phyloP scores from a whole-genome alignment of 2,329 filamentous ascomycete species.

The Purpureocillium takamizusanense region DNA sequence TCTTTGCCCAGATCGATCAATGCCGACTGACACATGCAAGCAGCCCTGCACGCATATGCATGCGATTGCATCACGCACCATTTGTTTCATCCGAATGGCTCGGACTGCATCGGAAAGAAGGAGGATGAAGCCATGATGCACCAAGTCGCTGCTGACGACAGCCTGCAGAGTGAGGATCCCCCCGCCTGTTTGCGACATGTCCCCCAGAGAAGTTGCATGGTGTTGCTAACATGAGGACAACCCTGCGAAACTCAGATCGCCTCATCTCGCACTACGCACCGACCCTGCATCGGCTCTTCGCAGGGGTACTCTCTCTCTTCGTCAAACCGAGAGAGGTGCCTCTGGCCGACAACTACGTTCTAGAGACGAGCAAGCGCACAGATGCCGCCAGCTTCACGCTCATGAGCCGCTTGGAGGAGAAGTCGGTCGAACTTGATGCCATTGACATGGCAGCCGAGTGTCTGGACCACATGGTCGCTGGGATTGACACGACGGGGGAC shows the following conservation, averaged over 20 bases:
- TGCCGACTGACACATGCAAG: constrained; percentile 9
- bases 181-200: not conserved
- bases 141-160: constrained; percentile 59
- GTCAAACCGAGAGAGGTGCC: constrained; percentile 48
- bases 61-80: constrained; percentile 62
- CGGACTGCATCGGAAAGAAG: constrained; percentile 44
- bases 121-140: constrained; percentile 59
- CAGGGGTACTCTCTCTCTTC: constrained; percentile 35
- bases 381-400: constrained; percentile 46
- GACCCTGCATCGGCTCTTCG: constrained; percentile 35
- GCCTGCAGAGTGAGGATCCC: constrained; percentile 46
- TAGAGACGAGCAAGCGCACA: constrained; percentile 36
- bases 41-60: constrained; percentile 54
- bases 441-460: constrained; percentile 57
- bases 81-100: constrained; percentile 58
- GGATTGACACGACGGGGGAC: constrained; percentile 64
- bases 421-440: constrained; percentile 35
- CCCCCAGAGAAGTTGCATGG: not conserved
- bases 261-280: constrained; percentile 51
- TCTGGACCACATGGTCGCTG: constrained; percentile 62
- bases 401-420: constrained; percentile 46
- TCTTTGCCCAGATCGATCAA: not conserved
- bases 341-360: constrained; percentile 49
- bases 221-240: too few relatives aligned
- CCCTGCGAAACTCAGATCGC: constrained; percentile 34